phyloP scores from a whole-genome alignment of 305 asterid species.

The Solanum hybrid region DNA sequence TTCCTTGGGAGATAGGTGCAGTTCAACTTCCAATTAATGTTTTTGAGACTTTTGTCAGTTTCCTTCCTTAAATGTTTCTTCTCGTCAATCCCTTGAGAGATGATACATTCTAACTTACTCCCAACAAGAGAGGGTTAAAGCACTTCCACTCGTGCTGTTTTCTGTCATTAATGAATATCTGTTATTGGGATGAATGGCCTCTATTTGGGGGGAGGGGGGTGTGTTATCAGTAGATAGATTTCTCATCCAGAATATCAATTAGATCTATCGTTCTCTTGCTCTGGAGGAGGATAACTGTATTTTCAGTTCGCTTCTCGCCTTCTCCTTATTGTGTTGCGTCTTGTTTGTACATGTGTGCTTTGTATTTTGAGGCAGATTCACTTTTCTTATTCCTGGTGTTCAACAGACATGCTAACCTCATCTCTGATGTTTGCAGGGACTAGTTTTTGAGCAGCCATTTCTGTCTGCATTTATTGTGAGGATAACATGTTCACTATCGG shows the following conservation, averaged over 20 bases:
- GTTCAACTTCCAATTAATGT: not conserved
- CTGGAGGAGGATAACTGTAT: not conserved
- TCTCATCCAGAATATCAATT: not conserved
- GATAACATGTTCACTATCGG: not conserved
- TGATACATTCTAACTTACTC: not conserved
- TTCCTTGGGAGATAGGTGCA: not conserved
- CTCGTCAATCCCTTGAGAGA: not conserved
- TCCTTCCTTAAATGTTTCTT: not conserved
- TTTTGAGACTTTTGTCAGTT: not conserved
- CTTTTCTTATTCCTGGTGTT: not conserved
- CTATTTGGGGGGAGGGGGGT: not conserved
- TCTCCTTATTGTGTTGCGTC: not conserved
- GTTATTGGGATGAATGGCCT: not conserved
- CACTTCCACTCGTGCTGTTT: not conserved
- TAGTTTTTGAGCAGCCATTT: not conserved
- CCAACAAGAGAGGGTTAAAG: not conserved
- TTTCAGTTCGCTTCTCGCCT: not conserved
- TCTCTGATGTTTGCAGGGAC: not conserved
- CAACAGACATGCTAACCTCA: not conserved
- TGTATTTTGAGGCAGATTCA: not conserved
- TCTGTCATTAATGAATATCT: not conserved
- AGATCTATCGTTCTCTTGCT: not conserved
- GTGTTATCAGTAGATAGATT: not conserved
- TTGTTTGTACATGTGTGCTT: not conserved
- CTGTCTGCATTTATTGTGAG: not conserved